Evolutionary conservation across 2,329 filamentous ascomycete species (phyloP), one percentile per base, ranked within the genome.

Genomic region (Penicillium palitans): DNA sequence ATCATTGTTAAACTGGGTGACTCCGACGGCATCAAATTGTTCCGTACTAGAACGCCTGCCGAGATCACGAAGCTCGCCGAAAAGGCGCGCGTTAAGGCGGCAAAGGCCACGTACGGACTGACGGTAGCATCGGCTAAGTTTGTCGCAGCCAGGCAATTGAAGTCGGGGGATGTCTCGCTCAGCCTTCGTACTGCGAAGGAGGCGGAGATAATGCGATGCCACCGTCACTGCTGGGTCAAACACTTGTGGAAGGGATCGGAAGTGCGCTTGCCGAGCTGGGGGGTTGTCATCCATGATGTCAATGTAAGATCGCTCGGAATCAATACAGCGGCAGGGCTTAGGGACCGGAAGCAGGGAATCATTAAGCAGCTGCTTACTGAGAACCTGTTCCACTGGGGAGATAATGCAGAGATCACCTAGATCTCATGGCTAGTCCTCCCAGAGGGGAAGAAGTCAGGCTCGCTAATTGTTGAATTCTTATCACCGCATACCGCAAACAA

Each of bases 91-190:
- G 7, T 10, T 0, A 39, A 39, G 1, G 35, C 7, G 1, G 33
- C 6, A 37, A 37, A 37, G 15, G 33, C 33, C 6, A 37, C 6
- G 1, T 29, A 29, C 12, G 31, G 31, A 2, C 5, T 33, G 2
- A 33, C 5, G 5, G 31, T 33, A 2, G 31, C 13, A 15, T 15
- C 12, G 4, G 31, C 12, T 15, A 33, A 33, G 5, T 33, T 33
- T 33, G 12, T 33, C 12, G 12, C 5, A 7, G 33, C 47, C 0
- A 37, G 40, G 2, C 15, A 50, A 31, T 5, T 56, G 2, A 51
- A 46, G 15, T 56, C 40, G 2, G 47, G 46, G 2, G 46, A 56
- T 31, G 2, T 56, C 24, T 33, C 35, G 9, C 35, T 56, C 2
- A 46, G 7, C 0, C 7, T 51, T 6, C 29, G 40, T 0, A 29